Evolutionary conservation across 768 basidiomycete genomes (phyloP).

Genomic region (Phaffia australis): DNA sequence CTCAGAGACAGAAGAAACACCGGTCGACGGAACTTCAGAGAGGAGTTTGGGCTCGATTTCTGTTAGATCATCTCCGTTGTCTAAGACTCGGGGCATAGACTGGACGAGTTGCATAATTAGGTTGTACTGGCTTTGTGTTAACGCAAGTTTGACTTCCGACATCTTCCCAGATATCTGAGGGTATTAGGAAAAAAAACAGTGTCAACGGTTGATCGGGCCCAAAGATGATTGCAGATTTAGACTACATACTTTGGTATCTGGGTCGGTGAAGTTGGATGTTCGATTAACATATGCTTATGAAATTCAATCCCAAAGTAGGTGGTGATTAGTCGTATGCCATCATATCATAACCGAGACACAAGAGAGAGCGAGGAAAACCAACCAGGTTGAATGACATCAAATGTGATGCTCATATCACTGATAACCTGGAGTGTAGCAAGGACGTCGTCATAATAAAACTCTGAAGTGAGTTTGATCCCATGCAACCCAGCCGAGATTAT

Average conservation of each 20-base stretch:
- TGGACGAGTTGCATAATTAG: conserved; percentile 55
- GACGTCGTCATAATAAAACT: conserved; percentile 46
- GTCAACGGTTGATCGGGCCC: conserved; percentile 13
- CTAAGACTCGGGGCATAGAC: conserved; percentile 59
- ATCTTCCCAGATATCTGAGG: conserved; percentile 57
- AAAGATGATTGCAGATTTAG: conserved; percentile 3
- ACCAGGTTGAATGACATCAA: conserved; percentile 56
- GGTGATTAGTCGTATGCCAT: no score
- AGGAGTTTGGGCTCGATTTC: conserved; percentile 31
- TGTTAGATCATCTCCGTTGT: conserved; percentile 43
- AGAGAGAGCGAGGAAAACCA: conserved; percentile 27
- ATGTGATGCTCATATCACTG: conserved; percentile 69
- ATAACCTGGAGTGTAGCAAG: conserved; percentile 67
- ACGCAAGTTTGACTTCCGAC: conserved; percentile 69
- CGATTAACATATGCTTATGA: conserved; percentile 42
- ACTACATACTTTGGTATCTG: conserved; percentile 60
- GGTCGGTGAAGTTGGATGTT: conserved; percentile 45
- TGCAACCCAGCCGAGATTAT: conserved; percentile 62
- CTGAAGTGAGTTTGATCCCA: conserved; percentile 74
- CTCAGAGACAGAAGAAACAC: neutral
- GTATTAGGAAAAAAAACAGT: conserved; percentile 13
- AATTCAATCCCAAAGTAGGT: no score
- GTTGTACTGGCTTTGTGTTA: conserved; percentile 74
- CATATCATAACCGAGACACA: no score
- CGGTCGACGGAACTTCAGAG: conserved; percentile 25